Conservation (phyloP, 768 basidiomycete species). For the Termitomyces heimii region DNA sequence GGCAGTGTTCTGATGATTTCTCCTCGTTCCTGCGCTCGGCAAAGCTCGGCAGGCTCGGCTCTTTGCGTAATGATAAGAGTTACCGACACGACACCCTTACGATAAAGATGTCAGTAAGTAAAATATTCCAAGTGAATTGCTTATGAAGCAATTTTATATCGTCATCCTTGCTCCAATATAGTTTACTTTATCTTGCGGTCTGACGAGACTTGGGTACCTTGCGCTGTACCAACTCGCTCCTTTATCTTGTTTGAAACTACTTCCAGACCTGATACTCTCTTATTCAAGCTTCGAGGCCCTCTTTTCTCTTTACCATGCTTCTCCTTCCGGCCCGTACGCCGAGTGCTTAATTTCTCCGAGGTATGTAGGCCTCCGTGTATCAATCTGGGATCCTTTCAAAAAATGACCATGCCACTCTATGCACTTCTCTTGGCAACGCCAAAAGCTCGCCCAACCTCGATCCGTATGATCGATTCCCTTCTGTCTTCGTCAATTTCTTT, state of each 20-base stretch:
- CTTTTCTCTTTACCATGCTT: neutral
- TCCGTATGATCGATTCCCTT: neutral
- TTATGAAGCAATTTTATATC: neutral
- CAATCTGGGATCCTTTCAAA: neutral
- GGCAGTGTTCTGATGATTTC: neutral
- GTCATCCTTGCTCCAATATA: neutral
- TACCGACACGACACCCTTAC: neutral
- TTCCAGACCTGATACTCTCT: neutral
- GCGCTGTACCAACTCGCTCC: neutral
- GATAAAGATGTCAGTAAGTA: neutral
- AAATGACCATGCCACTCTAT: neutral
- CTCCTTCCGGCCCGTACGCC: neutral
- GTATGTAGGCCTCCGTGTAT: neutral
- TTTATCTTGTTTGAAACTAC: neutral
- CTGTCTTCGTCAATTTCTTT: neutral
- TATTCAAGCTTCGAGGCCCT: neutral
- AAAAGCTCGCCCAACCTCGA: neutral
- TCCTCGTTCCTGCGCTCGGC: neutral
- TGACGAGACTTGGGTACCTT: neutral
- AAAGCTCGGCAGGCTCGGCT: neutral
- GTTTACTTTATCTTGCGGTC: neutral
- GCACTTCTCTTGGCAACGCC: neutral
- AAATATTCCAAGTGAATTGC: neutral
- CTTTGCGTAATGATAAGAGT: neutral
- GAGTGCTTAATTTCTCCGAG: neutral